Conservation (phyloP, 1,284 basidiomycete species). For the Cryptococcus floricola region DNA sequence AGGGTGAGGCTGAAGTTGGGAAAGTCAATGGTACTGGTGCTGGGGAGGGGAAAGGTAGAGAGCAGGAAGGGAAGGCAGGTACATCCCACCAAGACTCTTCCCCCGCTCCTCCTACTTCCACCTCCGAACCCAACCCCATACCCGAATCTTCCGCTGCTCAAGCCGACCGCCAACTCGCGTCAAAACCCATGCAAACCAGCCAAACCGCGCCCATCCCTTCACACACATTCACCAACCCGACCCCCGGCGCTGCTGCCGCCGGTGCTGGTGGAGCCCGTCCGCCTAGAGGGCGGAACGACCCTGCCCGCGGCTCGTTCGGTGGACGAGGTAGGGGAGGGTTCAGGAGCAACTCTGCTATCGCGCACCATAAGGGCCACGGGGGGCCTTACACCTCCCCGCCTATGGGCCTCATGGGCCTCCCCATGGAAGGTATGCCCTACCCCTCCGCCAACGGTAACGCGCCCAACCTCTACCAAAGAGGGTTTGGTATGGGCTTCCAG, state of each 20-base stretch:
- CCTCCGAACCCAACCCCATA: not conserved
- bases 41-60: not conserved
- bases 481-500: slow-evolving; percentile 28
- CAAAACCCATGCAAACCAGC: not conserved
- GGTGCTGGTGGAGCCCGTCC: slow-evolving; percentile 5
- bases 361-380: slow-evolving; percentile 9
- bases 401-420: slow-evolving; percentile 5
- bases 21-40: not conserved
- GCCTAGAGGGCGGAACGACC: slow-evolving; percentile 20
- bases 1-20: not conserved
- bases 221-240: slow-evolving; percentile 16
- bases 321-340: slow-evolving; percentile 29
- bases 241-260: slow-evolving; percentile 3
- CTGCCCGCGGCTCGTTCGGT: slow-evolving; percentile 27
- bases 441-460: slow-evolving; percentile 7
- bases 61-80: not conserved
- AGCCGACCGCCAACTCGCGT: not conserved
- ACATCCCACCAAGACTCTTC: not conserved
- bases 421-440: slow-evolving; percentile 14
- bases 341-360: slow-evolving; percentile 12
- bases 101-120: not conserved
- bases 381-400: slow-evolving; percentile 16
- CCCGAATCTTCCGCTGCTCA: not conserved
- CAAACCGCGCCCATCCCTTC: slow-evolving; percentile 27
- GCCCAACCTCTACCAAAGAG: slow-evolving; percentile 17